Evolutionary conservation across 2,329 filamentous ascomycete genomes (phyloP).

Genomic region (Fusarium miscanthi): DNA sequence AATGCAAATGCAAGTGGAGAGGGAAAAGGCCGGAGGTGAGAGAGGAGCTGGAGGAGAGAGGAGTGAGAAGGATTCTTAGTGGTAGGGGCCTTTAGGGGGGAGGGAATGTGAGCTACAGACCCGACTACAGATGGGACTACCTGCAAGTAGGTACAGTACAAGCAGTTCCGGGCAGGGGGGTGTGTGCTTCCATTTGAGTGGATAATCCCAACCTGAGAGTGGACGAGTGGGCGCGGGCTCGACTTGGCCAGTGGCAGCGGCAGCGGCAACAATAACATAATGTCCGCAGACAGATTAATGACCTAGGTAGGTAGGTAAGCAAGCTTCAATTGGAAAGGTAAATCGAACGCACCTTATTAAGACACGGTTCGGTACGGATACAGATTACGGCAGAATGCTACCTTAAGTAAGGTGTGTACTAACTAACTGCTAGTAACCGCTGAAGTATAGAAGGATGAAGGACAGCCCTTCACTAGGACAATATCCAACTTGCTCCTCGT

Average conservation of each 20-base stretch:
- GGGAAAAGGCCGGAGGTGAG: slow-evolving; percentile 46
- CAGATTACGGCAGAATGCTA: not conserved
- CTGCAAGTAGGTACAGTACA: not conserved
- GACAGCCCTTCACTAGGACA: not conserved
- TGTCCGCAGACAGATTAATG: slow-evolving; percentile 15
- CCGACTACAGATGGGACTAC: slow-evolving; percentile 16
- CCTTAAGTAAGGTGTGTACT: not conserved
- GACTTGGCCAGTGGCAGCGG: slow-evolving; percentile 32
- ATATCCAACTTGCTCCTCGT: not conserved
- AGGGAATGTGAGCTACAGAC: slow-evolving; percentile 48
- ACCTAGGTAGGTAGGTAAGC: slow-evolving; percentile 1
- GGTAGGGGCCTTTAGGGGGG: slow-evolving; percentile 40
- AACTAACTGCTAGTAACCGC: not conserved
- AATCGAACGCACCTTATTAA: not conserved
- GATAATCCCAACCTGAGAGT: slow-evolving; percentile 26
- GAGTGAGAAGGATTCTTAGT: slow-evolving; percentile 42
- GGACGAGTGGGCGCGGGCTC: slow-evolving; percentile 32
- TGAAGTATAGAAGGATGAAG: not conserved
- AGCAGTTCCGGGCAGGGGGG: slow-evolving; percentile 26
- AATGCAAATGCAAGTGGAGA: slow-evolving; percentile 49
- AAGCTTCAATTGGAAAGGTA: slow-evolving; percentile 1
- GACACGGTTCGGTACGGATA: not conserved
- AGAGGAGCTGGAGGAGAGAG: slow-evolving; percentile 41
- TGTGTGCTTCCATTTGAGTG: slow-evolving; percentile 41
- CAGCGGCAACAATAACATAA: slow-evolving; percentile 8